phyloP scores from a whole-genome alignment of 352 stramenopile species.

The Globisporangium recalcitrans region DNA sequence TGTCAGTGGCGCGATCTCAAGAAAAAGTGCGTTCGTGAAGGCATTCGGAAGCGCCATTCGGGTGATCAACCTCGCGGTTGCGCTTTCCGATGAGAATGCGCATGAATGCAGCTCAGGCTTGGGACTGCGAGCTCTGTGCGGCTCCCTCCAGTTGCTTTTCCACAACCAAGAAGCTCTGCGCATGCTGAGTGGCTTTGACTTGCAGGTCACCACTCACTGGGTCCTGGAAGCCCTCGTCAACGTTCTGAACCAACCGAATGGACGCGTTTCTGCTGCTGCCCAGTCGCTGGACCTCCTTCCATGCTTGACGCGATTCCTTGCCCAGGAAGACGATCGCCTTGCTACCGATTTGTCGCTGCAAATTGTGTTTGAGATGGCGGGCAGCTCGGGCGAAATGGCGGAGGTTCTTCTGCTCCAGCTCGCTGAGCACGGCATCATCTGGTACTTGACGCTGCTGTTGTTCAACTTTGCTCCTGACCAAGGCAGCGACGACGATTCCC shows the following conservation, averaged over 20 bases:
- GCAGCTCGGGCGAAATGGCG: constrained; percentile 73
- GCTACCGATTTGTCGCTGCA: constrained; percentile 75
- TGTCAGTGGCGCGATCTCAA: constrained; percentile 50
- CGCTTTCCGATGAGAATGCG: constrained; percentile 72
- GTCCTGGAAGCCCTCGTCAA: constrained; percentile 77
- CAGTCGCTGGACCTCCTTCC: constrained; percentile 80
- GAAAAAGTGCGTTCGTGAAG: constrained; percentile 57
- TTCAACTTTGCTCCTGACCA: constrained; percentile 49
- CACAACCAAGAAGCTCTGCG: constrained; percentile 61
- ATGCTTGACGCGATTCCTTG: constrained; percentile 71
- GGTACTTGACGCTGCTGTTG: constrained; percentile 80
- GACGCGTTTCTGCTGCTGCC: constrained; percentile 67
- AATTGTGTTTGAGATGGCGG: constrained; percentile 80
- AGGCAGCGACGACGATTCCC: constrained; percentile 34
- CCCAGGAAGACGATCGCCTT: constrained; percentile 57
- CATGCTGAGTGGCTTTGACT: constrained; percentile 46
- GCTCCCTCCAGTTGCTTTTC: constrained; percentile 70
- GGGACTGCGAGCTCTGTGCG: constrained; percentile 67
- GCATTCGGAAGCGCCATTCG: constrained; percentile 70
- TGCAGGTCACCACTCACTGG: constrained; percentile 73
- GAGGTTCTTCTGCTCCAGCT: constrained; percentile 77
- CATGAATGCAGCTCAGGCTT: constrained; percentile 67
- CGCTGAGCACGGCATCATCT: constrained; percentile 75
- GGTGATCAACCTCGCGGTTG: constrained; percentile 70
- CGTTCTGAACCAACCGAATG: constrained; percentile 78